Conservation (phyloP, 352 stramenopile genomes). For the Aphanomyces stellatus region DNA sequence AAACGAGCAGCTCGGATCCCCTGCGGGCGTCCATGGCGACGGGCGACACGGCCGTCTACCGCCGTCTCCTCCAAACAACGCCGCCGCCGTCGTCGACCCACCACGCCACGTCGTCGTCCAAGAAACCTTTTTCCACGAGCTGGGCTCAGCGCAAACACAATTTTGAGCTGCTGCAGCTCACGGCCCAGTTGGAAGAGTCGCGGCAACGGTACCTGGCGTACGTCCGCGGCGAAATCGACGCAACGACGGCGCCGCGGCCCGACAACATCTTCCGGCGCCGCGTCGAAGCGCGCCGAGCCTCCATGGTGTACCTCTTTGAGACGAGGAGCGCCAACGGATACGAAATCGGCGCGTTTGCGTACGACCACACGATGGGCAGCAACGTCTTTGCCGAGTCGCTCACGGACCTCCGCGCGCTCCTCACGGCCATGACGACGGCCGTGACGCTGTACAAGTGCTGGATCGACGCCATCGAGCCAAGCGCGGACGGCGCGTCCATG, state of each 20-base stretch:
- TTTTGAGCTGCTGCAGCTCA: constrained; percentile 19
- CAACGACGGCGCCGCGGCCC: neutral
- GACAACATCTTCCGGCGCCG: neutral
- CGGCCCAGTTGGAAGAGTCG: neutral
- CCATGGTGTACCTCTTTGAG: constrained; percentile 19
- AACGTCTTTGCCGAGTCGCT: constrained; percentile 7
- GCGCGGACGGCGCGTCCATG: neutral
- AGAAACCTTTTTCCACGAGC: constrained; percentile 11
- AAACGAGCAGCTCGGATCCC: neutral
- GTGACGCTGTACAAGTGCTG: neutral
- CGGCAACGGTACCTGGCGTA: constrained; percentile 13
- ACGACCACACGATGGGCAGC: neutral
- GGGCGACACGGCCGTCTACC: neutral
- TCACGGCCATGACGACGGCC: neutral
- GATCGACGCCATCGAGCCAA: neutral
- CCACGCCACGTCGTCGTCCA: too few species aligned
- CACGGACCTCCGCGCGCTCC: neutral
- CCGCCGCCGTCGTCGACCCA: neutral
- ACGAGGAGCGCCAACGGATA: neutral
- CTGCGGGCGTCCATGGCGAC: neutral
- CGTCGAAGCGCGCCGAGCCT: neutral
- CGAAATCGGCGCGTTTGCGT: constrained; percentile 11
- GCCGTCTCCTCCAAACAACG: neutral
- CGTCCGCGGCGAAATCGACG: neutral
- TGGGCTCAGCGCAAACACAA: constrained; percentile 21